A percentile compares a stretch with the other conserved stretches of the same genome.
Conservation (phyloP, 129 eudicot species). For the carrot (Daucus carota) region DH1_v3.0 NC_030383.2:47925501-47926000, state of each 20-base stretch:
- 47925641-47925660: background rate
- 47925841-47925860: background rate
- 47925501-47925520: too few relatives aligned
- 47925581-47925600: too few relatives aligned
- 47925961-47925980: background rate
- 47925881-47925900: background rate
- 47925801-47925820: background rate
- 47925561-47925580: too few relatives aligned
- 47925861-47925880: constrained; percentile 4
- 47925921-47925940: background rate
- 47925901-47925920: background rate
- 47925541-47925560: too few relatives aligned
- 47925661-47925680: background rate
- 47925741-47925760: background rate
- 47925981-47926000: background rate
- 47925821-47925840: background rate
- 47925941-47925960: background rate
- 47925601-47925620: too few relatives aligned
- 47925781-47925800: constrained; percentile 1
- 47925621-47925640: too few relatives aligned
- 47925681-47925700: background rate
- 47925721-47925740: background rate
- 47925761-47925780: background rate
- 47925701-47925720: background rate
- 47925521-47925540: too few relatives aligned